phyloP scores from a whole-genome alignment of 192 early-diverging fungal genomes.

The Backusella mclennaniae region DNA sequence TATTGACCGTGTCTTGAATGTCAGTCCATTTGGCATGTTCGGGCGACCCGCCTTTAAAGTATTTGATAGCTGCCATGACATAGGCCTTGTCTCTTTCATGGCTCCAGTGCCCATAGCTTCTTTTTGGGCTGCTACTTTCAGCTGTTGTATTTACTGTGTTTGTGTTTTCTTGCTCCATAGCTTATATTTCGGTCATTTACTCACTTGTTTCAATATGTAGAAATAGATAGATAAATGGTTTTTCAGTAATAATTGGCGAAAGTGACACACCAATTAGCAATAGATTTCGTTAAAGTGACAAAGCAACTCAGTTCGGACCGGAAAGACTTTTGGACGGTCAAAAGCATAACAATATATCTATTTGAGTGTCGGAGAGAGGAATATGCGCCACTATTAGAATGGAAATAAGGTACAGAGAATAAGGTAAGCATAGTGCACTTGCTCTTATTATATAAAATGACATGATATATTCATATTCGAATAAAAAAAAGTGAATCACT shows the following conservation, averaged over 20 bases:
- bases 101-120: background rate
- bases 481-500: no score
- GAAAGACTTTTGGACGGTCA: no score
- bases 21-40: background rate
- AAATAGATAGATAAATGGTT: background rate
- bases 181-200: background rate
- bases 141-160: background rate
- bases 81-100: background rate
- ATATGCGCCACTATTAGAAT: no score
- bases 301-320: no score
- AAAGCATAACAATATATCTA: no score
- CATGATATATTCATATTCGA: no score
- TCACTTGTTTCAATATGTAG: background rate
- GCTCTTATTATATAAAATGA: no score
- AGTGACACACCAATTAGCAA: background rate
- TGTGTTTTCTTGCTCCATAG: background rate
- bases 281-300: no score
- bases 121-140: background rate
- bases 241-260: background rate
- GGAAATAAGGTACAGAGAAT: no score
- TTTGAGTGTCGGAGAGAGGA: no score
- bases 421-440: no score
- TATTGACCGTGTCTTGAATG: slow-evolving; percentile 1
- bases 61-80: background rate
- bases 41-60: background rate